A percentile compares a stretch with the other conserved stretches of the same genome.
Conservation (phyloP, 2,329 filamentous ascomycete species). For the Teratosphaeria viscida region DNA sequence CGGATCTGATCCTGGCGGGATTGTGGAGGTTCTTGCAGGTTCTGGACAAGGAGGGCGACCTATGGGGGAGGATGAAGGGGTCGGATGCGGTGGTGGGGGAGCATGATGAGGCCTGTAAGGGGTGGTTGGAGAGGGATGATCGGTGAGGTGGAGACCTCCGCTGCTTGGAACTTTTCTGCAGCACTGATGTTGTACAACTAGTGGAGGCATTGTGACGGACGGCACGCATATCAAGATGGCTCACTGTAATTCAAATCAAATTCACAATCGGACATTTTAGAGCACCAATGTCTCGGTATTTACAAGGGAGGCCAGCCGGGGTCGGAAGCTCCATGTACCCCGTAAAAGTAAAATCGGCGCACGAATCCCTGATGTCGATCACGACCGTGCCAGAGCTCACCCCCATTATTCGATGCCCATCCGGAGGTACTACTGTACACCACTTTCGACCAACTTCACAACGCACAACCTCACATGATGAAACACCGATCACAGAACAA, state of each 20-base stretch:
- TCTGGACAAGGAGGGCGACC: conserved; percentile 22
- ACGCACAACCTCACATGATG: not conserved
- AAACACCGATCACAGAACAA: not conserved
- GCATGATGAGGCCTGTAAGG: conserved; percentile 30
- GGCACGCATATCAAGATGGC: no score
- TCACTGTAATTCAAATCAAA: no score
- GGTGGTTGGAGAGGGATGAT: conserved; percentile 32
- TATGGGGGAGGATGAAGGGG: conserved; percentile 30
- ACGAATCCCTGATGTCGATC: not conserved
- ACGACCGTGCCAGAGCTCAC: not conserved
- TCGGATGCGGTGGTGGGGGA: conserved; percentile 28
- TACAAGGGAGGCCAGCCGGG: no score
- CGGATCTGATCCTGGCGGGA: conserved; percentile 45
- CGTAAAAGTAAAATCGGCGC: not conserved
- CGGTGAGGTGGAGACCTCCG: not conserved
- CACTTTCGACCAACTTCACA: not conserved
- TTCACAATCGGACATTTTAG: no score
- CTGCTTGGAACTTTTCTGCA: not conserved
- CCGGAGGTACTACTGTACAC: not conserved
- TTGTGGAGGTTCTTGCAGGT: conserved; percentile 33
- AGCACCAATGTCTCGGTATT: no score
- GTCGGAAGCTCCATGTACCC: not conserved
- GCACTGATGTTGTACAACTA: not conserved
- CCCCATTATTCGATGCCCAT: not conserved
- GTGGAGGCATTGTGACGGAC: not conserved